Evolutionary conservation across 371 early-diverging fungal species (phyloP).

Genomic region (Mucor sp.): DNA sequence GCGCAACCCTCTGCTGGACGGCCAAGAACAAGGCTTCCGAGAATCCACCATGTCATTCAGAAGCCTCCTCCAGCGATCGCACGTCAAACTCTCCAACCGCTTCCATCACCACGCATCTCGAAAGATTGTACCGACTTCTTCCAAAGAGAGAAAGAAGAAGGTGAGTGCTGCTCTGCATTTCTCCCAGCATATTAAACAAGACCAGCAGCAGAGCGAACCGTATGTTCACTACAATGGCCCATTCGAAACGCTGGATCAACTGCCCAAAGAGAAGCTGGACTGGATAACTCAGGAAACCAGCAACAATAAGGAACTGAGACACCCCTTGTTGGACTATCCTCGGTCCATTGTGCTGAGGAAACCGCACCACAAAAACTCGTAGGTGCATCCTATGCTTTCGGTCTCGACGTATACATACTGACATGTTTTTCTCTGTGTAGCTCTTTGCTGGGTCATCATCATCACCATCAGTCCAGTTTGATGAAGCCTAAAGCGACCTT

Average conservation of each 20-base stretch:
- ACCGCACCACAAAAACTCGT: conserved; percentile 22
- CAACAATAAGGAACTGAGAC: conserved; percentile 19
- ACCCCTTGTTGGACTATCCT: conserved; percentile 26
- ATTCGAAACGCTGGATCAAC: conserved; percentile 40
- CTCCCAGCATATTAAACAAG: conserved; percentile 1
- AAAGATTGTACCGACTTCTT: conserved; percentile 13
- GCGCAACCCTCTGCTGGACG: conserved; percentile 8
- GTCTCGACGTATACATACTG: not conserved
- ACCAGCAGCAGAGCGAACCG: conserved; percentile 23
- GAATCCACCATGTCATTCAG: conserved; percentile 5
- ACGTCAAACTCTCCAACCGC: not conserved
- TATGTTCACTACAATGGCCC: conserved; percentile 47
- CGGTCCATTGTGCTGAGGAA: conserved; percentile 42
- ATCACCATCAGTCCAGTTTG: not conserved
- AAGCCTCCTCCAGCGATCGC: not conserved
- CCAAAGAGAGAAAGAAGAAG: not conserved
- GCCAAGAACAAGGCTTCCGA: not conserved
- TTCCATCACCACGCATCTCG: not conserved
- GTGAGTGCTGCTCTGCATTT: not conserved
- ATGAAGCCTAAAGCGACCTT: conserved; percentile 36
- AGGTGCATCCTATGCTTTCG: not conserved
- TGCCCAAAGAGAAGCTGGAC: conserved; percentile 37
- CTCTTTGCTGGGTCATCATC: not conserved
- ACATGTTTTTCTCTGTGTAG: not conserved
- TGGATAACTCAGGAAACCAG: conserved; percentile 37